Conservation (phyloP, 1,284 basidiomycete species). For the Boletus sp. region DNA sequence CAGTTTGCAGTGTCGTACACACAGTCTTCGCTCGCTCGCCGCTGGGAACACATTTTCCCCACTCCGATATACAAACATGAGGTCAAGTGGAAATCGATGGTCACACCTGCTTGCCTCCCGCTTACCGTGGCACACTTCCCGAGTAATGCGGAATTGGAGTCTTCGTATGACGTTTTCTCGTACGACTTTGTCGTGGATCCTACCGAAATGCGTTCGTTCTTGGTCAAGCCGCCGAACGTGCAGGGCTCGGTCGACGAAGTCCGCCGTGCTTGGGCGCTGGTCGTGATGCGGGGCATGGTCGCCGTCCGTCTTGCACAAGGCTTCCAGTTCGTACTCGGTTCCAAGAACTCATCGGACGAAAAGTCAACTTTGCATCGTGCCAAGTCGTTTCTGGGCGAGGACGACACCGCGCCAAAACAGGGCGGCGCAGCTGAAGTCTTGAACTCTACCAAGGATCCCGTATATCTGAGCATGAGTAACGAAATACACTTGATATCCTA, state of each 20-base stretch:
- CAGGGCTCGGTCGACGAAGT: constrained; percentile 52
- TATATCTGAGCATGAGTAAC: constrained; percentile 92
- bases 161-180: constrained; percentile 76
- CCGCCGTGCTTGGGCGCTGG: constrained; percentile 70
- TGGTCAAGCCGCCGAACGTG: constrained; percentile 59
- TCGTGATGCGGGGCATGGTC: constrained; percentile 91
- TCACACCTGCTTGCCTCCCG: constrained; percentile 83
- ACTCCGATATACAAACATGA: constrained; percentile 76
- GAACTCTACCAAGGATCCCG: constrained; percentile 62
- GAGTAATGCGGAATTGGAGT: constrained; percentile 68
- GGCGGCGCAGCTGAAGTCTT: constrained; percentile 72
- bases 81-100: constrained; percentile 89
- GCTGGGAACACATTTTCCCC: constrained; percentile 89
- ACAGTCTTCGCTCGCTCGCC: constrained; percentile 68
- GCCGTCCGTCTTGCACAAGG: constrained; percentile 90
- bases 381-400: constrained; percentile 55
- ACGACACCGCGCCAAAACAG: constrained; percentile 53
- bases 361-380: constrained; percentile 40
- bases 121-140: constrained; percentile 92
- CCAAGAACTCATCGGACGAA: constrained; percentile 34
- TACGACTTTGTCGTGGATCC: constrained; percentile 80
- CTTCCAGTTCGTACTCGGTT: constrained; percentile 86
- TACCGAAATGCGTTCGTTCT: constrained; percentile 74
- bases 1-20: constrained; percentile 51
- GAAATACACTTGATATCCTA: constrained; percentile 93